phyloP scores from a whole-genome alignment of 345 rosid species.

The Sonneratia alba region DNA sequence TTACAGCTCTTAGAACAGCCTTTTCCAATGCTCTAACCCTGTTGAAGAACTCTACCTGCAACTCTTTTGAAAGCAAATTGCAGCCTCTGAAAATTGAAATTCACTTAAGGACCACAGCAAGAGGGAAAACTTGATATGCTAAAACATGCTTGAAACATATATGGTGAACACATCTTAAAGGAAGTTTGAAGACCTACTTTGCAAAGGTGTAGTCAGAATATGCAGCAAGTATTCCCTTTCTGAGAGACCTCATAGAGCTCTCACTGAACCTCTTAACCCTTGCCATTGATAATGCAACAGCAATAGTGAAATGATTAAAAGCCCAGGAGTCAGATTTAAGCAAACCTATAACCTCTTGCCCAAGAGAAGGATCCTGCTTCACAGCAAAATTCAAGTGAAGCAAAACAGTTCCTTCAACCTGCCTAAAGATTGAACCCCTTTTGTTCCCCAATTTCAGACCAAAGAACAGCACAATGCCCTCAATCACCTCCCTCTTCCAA shows the following conservation, averaged over 20 bases:
- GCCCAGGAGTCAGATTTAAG: conserved; percentile 47
- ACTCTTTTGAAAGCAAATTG: conserved; percentile 54
- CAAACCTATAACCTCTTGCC: conserved; percentile 56
- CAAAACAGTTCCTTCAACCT: conserved; percentile 71
- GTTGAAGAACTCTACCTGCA: conserved; percentile 42
- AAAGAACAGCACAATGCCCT: conserved; percentile 56
- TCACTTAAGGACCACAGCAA: background rate
- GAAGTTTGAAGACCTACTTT: conserved; percentile 26
- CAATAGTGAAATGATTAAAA: conserved; percentile 58
- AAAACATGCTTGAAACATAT: background rate
- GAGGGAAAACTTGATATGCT: background rate
- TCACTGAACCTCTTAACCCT: conserved; percentile 59
- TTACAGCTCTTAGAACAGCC: conserved; percentile 65
- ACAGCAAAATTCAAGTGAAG: conserved; percentile 83
- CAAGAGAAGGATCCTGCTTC: conserved; percentile 84
- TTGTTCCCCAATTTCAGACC: conserved; percentile 43
- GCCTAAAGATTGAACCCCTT: conserved; percentile 45
- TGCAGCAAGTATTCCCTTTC: conserved; percentile 44
- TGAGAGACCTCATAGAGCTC: conserved; percentile 40
- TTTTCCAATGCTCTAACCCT: conserved; percentile 46
- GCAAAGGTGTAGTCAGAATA: conserved; percentile 50
- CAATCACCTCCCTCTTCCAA: conserved; percentile 57
- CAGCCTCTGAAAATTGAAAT: conserved; percentile 38
- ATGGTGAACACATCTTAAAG: background rate
- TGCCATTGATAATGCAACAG: conserved; percentile 65